Conservation (phyloP, 2,329 filamentous ascomycete genomes). For the Ciborinia camelliae region DNA sequence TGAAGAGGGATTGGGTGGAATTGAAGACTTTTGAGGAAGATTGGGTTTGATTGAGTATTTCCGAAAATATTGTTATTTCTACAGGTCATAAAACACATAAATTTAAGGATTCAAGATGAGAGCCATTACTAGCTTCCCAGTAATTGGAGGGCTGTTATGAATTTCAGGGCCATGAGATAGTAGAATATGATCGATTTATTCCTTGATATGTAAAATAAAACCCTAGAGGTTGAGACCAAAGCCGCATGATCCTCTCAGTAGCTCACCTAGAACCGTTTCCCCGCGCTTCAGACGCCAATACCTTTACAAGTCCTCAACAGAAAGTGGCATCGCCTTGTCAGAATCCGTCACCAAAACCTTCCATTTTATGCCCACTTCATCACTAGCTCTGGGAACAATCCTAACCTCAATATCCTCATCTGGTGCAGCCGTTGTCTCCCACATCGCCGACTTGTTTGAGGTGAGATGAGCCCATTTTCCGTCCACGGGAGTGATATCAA, state of each 20-base stretch:
- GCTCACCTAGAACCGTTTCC: not conserved
- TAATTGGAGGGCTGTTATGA: too few relatives aligned
- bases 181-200: not conserved
- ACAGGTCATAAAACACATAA: too few relatives aligned
- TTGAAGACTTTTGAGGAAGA: too few relatives aligned
- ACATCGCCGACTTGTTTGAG: not conserved
- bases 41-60: too few relatives aligned
- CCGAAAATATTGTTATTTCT: too few relatives aligned
- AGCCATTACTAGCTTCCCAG: too few relatives aligned
- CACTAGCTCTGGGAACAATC: conserved; percentile 9
- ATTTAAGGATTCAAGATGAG: too few relatives aligned
- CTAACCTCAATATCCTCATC: conserved; percentile 16
- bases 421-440: conserved; percentile 8
- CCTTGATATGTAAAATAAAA: not conserved
- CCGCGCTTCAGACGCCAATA: not conserved
- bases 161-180: not conserved
- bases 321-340: conserved; percentile 19
- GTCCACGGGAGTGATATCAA: conserved; percentile 27
- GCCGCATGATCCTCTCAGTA: not conserved
- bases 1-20: too few relatives aligned
- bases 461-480: conserved; percentile 7
- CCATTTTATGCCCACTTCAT: conserved; percentile 9
- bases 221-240: not conserved
- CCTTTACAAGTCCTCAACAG: conserved; percentile 18
- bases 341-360: conserved; percentile 18